Evolutionary conservation across 73 alveolate species (phyloP).

Genomic region (Paramecium caudatum): DNA sequence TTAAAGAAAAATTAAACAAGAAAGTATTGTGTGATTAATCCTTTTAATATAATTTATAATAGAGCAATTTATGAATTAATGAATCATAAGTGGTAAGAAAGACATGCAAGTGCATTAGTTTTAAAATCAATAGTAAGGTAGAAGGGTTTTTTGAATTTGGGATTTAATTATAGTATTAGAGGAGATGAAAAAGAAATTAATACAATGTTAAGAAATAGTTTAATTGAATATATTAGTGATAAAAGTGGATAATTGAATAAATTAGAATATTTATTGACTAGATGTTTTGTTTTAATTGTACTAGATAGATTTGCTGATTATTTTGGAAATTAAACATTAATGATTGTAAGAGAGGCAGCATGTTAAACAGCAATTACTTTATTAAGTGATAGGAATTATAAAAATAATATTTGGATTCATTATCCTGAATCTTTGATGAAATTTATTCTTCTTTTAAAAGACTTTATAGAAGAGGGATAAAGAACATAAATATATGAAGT

Average conservation of each 20-base stretch:
- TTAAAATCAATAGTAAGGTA: conserved; percentile 53
- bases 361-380: conserved; percentile 51
- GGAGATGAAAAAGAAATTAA: conserved; percentile 39
- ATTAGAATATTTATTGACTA: conserved; percentile 36
- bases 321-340: not conserved
- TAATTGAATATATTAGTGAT: conserved; percentile 12
- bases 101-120: conserved; percentile 50
- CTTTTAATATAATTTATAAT: conserved; percentile 60
- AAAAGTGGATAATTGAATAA: conserved; percentile 8
- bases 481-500: conserved; percentile 21
- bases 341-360: conserved; percentile 62
- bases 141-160: conserved; percentile 39
- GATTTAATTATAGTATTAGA: conserved; percentile 31
- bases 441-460: conserved; percentile 16
- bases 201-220: not conserved
- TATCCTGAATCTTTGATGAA: conserved; percentile 29
- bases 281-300: conserved; percentile 52
- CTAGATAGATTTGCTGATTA: conserved; percentile 65
- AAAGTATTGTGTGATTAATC: conserved; percentile 54
- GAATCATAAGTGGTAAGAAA: conserved; percentile 67
- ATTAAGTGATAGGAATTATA: not conserved
- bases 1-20: conserved; percentile 7
- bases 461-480: conserved; percentile 29
- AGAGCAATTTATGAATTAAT: conserved; percentile 61
- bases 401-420: conserved; percentile 23